Base-by-base conservation (phyloP, 2,329 filamentous ascomycete genomes). In the Zymoseptoria ardabiliae region DNA sequence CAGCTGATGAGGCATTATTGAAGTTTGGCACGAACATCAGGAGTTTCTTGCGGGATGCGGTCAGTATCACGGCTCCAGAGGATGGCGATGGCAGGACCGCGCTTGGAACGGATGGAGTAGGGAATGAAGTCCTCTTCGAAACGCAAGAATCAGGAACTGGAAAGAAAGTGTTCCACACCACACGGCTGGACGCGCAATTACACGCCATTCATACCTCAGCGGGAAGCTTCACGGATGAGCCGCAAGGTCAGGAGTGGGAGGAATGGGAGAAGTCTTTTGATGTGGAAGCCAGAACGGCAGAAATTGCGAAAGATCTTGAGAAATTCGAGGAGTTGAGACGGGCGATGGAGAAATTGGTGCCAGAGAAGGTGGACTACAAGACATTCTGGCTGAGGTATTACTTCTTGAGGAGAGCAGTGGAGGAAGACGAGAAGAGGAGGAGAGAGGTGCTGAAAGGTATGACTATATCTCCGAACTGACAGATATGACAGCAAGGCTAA, bases 331-430 rank as follows among this genome's bases (percentile, higher is more conserved):
- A 97, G 75, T 78, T 99, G 68, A 82, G 92, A 67, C 76, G 82
- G 23, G 91, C 91, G 0, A 97, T 99, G 93, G 94, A 97, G 81
- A 91, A 88, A 77, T 78, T 96, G 58, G 94, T 99, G n/a, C 94
- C 94, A 1, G 91, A 92, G 74, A 84, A 85, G 67, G 90, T 97
- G n/a, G 83, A 92, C 35, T 99, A 99, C 70, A 82, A 80, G 56
- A 84, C 88, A 56, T 99, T 99, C 73, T 99, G 94, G 93, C 88
- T 84, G 72, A 83, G 94, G 58, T 99, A 99, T 76, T 97, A 97
- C 74, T 99, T 96, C 78, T 77, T 97, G 63, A 83, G 93, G 69
- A 88, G 95, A 70, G 90, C 94, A 17, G 89, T 99, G 63, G 93
- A 97, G 78, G 92, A 89, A 23, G 92, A 96, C 59, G 94, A 99